phyloP scores from a whole-genome alignment of 345 rosid species.

The Salix dunnii region DNA sequence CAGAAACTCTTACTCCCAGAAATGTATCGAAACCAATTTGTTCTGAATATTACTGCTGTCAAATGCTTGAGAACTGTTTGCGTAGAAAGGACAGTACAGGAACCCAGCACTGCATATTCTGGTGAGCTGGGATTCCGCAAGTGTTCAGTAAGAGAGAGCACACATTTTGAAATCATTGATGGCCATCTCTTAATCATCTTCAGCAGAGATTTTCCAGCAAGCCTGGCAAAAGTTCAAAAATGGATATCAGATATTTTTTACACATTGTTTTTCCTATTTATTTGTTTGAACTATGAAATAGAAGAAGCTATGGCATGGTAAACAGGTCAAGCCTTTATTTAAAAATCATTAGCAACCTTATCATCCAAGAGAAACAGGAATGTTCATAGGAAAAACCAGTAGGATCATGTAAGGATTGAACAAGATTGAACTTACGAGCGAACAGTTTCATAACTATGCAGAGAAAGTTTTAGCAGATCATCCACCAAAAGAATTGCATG shows the following conservation, averaged over 20 bases:
- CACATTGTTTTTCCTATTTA: not conserved
- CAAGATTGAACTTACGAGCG: slow-evolving; percentile 63
- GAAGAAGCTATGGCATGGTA: not conserved
- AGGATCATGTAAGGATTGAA: slow-evolving; percentile 7
- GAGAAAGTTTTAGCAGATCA: slow-evolving; percentile 76
- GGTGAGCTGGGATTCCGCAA: slow-evolving; percentile 58
- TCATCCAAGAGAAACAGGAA: not conserved
- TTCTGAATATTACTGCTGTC: slow-evolving; percentile 55
- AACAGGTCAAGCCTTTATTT: not conserved
- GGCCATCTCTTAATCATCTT: slow-evolving; percentile 98
- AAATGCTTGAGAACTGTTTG: slow-evolving; percentile 93
- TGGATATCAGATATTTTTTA: slow-evolving; percentile 9
- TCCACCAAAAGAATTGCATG: slow-evolving; percentile 63
- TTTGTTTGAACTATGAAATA: not conserved
- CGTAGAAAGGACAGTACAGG: slow-evolving; percentile 87
- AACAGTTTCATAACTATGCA: slow-evolving; percentile 95
- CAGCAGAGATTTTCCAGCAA: slow-evolving; percentile 87
- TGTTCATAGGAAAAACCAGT: not conserved
- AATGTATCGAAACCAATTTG: slow-evolving; percentile 21
- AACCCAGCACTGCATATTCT: slow-evolving; percentile 82
- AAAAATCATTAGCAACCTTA: not conserved
- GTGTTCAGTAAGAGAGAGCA: slow-evolving; percentile 61
- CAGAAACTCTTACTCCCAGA: slow-evolving; percentile 22
- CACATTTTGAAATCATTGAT: slow-evolving; percentile 77
- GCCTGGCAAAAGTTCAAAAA: slow-evolving; percentile 50